Base-by-base conservation (phyloP, 2,329 filamentous ascomycete genomes). In the Orbilia quercus region DNA sequence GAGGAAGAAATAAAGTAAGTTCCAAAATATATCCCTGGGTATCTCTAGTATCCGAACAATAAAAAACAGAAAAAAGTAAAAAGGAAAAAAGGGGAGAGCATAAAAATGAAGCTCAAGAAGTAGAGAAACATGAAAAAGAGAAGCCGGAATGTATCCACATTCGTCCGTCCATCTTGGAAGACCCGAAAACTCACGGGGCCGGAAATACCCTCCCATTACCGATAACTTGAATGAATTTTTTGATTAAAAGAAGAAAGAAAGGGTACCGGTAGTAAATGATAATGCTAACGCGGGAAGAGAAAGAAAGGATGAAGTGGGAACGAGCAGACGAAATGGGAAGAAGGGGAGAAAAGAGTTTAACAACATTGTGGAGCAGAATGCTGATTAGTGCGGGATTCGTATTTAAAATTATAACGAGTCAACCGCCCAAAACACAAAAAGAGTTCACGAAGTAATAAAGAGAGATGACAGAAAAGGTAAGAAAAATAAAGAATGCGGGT, bases 11-110 rank as follows among this genome's bases (percentile, higher is more conserved):
- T n/a, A n/a, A n/a, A n/a, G 9, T n/a, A 53, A 34, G 51, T 53
- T 60, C 69, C 69, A 58, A 66, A 73, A 64, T 71, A 71, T 73
- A 73, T 73, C 69, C 69, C 69, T 73, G 69, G 69, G 69, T 73
- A 73, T 73, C 69, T 73, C 69, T 73, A 72, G 48, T 72, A 25
- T 48, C 53, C 58, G 44, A 71, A 55, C 53, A 59, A 51, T 50
- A 47, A 59, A 38, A 71, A 65, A 48, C 28, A 58, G 60, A 58
- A 14, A 25, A 64, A 54, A 2, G 44, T 36, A 36, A 53, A 53
- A 40, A 23, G 28, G 53, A 57, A 16, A 23, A 34, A n/a, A n/a
- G n/a, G n/a, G n/a, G n/a, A n/a, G n/a, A n/a, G n/a, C n/a, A n/a
- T n/a, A n/a, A n/a, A n/a, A n/a, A n/a, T n/a, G n/a, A n/a, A n/a